Conservation (phyloP, 169 alveolate genomes). For the Amoebophrya sp. region DNA sequence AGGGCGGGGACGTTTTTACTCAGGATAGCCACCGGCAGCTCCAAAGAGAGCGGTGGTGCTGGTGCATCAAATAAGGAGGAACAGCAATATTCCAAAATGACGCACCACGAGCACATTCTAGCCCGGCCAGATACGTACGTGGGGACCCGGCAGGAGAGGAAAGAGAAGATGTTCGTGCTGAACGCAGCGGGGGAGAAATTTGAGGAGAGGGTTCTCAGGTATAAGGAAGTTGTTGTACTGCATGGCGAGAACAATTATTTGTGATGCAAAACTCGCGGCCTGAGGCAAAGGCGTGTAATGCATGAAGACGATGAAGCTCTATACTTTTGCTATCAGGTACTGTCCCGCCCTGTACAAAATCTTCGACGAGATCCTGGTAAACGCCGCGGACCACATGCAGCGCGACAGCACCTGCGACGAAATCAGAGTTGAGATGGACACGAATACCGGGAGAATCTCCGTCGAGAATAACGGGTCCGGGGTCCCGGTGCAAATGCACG, state of each 20-base stretch:
- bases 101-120: not conserved
- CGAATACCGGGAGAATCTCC: conserved; percentile 59
- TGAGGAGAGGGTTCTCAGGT: not conserved
- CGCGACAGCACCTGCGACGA: conserved; percentile 11
- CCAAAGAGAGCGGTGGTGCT: too few relatives aligned
- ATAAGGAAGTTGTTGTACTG: too few relatives aligned
- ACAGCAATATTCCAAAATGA: not conserved
- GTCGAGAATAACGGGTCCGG: conserved; percentile 85
- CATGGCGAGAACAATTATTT: too few relatives aligned
- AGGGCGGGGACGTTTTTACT: too few relatives aligned
- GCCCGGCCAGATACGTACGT: not conserved
- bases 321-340: too few relatives aligned
- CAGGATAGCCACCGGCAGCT: too few relatives aligned
- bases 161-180: not conserved
- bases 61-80: too few relatives aligned
- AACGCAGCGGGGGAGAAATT: not conserved
- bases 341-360: conserved; percentile 97
- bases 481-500: conserved; percentile 63
- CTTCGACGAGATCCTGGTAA: conserved; percentile 94
- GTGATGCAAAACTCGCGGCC: too few relatives aligned
- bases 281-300: too few relatives aligned
- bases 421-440: conserved; percentile 63
- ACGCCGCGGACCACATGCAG: conserved; percentile 89
- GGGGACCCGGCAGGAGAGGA: conserved; percentile 10
- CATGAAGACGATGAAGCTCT: too few relatives aligned